Base-by-base conservation (phyloP, 1,284 basidiomycete species). In the Pulveroboletus sp. region DNA sequence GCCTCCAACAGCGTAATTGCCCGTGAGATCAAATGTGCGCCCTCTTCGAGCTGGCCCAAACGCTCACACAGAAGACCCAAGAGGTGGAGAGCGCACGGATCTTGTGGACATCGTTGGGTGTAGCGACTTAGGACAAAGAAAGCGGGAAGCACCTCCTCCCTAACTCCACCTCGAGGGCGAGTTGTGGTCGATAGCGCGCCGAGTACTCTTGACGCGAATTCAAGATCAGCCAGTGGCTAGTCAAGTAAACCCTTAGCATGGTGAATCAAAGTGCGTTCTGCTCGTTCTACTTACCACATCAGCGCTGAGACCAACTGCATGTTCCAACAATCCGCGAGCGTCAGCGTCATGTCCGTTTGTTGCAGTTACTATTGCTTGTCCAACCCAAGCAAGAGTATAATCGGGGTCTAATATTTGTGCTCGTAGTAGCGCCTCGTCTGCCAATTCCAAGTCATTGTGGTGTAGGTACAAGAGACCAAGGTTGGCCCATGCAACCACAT, bases 361-460 rank as follows among this genome's bases (percentile, higher is more conserved):
- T 17, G 81, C 81, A 18, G 94, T 94, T 22, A 98, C 79, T 40
- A 97, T 74, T 7, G 89, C 94, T 70, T 96, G 95, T 1, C 96
- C 97, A 17, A 97, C 81, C 97, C 97, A 99, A n/a, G 94, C 88
- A 28, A 87, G 72, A 0, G 90, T 82, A 74, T 88, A 91, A 66
- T 98, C 96, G 3, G 97, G 94, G 75, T 98, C 94, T 22, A 96
- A 79, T 14, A 89, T 89, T 71, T 98, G 96, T 17, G 96, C 92
- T 61, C 88, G 88, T 65, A 89, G 82, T 65, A 99, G 86, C 2
- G 91, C 87, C 68, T 96, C 87, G 62, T 91, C 91, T 0, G 96
- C 94, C 31, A 99, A 78, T 56, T 94, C 90, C 1, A 81, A 66
- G 71, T 99, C 96, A 28, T 83, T 79, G 62, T 96, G 81, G 53